Percentiles rank a stretch among this genome's conserved stretches.
Conservation (phyloP, 2,329 filamentous ascomycete species). For the Cercospora sp. region DNA sequence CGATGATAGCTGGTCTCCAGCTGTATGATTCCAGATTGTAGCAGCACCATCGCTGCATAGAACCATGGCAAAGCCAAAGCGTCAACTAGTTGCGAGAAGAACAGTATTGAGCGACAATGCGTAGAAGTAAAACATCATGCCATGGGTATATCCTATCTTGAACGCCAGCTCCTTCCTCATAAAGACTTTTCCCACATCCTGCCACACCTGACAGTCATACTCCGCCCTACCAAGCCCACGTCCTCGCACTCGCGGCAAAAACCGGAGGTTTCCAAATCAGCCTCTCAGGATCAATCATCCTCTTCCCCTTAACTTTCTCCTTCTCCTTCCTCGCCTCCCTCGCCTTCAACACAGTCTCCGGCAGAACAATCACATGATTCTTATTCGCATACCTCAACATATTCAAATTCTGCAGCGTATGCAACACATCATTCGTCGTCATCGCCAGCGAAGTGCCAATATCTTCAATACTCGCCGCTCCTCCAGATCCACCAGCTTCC, state of each 20-base stretch:
- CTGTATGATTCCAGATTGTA: too few relatives aligned
- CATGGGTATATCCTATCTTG: constrained; percentile 10
- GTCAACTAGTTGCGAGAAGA: background rate
- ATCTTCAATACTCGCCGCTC: constrained; percentile 80
- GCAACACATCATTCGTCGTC: constrained; percentile 96
- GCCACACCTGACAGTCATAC: too few relatives aligned
- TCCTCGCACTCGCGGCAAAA: constrained; percentile 83
- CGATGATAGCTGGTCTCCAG: too few relatives aligned
- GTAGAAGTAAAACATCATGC: background rate
- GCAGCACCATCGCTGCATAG: background rate
- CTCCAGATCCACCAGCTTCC: constrained; percentile 47
- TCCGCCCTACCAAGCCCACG: constrained; percentile 88
- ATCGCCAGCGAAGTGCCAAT: constrained; percentile 79
- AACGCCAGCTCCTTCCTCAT: background rate
- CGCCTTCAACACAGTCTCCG: constrained; percentile 73
- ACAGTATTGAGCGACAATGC: background rate
- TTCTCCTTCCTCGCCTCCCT: constrained; percentile 69
- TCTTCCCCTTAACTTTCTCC: constrained; percentile 73
- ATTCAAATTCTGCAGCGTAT: constrained; percentile 88
- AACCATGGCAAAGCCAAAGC: background rate
- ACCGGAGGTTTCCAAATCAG: constrained; percentile 96
- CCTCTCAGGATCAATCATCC: constrained; percentile 71
- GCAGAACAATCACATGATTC: constrained; percentile 92
- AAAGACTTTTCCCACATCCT: background rate
- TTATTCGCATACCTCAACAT: constrained; percentile 96